Conservation (phyloP, 2,329 filamentous ascomycete genomes). For the Colletotrichum salicis region DNA sequence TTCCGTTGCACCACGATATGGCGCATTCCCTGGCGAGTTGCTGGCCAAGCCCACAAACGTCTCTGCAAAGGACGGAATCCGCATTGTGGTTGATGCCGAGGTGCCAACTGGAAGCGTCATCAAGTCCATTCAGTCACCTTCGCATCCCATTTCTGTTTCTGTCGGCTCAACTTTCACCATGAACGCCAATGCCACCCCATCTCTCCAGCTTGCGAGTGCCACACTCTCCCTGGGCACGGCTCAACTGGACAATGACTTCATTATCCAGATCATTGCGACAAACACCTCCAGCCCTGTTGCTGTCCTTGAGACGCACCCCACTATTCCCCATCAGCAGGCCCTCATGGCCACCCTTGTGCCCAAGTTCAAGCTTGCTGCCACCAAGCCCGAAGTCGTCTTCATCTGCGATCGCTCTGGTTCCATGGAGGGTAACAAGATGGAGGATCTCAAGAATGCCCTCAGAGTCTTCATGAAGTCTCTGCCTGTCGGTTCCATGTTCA, state of each 20-base stretch:
- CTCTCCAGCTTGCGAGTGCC: constrained; percentile 70
- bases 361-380: constrained; percentile 69
- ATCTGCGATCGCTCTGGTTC: constrained; percentile 78
- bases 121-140: constrained; percentile 72
- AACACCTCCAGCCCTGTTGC: constrained; percentile 70
- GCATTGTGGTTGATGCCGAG: constrained; percentile 49
- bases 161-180: constrained; percentile 67
- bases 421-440: constrained; percentile 64
- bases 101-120: constrained; percentile 67
- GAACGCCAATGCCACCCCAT: constrained; percentile 56
- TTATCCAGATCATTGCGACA: constrained; percentile 72
- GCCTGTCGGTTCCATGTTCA: constrained; percentile 72
- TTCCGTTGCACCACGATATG: constrained; percentile 74
- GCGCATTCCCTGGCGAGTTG: constrained; percentile 52
- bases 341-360: constrained; percentile 79
- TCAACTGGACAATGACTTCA: constrained; percentile 72
- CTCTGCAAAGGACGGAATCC: constrained; percentile 30
- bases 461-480: constrained; percentile 74
- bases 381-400: constrained; percentile 73
- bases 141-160: constrained; percentile 73
- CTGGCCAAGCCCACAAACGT: constrained; percentile 38
- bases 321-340: constrained; percentile 69
- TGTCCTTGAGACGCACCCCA: constrained; percentile 73
- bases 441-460: constrained; percentile 64
- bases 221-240: constrained; percentile 63